phyloP scores from a whole-genome alignment of 352 stramenopile species.

The Globisporangium yorkense region DNA sequence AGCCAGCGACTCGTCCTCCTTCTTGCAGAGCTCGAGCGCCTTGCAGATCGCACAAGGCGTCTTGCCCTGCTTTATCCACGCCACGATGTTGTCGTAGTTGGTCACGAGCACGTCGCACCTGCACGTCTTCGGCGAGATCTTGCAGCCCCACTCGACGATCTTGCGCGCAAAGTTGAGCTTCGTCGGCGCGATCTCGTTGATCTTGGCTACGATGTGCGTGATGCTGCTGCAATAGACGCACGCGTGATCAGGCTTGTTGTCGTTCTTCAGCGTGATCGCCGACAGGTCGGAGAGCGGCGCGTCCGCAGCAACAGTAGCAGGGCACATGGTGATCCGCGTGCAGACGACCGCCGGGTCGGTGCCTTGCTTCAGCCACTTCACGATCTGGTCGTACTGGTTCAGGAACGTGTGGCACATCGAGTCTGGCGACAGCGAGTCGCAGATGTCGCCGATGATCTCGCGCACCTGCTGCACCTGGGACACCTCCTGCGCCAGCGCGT shows the following conservation, averaged over 20 bases:
- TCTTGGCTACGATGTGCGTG: slow-evolving; percentile 2
- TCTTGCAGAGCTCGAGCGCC: slow-evolving; percentile 48
- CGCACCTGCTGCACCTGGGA: slow-evolving; percentile 60
- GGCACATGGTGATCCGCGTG: slow-evolving; percentile 53
- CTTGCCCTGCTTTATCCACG: slow-evolving; percentile 45
- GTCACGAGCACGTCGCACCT: slow-evolving; percentile 12
- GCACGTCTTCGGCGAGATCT: slow-evolving; percentile 7
- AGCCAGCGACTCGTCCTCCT: not conserved
- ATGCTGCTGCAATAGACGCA: slow-evolving; percentile 11
- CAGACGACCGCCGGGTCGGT: slow-evolving; percentile 62
- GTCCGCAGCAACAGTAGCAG: slow-evolving; percentile 2
- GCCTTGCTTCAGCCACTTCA: slow-evolving; percentile 69
- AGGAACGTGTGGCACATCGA: slow-evolving; percentile 80
- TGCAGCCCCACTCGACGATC: slow-evolving; percentile 11
- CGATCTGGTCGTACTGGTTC: slow-evolving; percentile 69
- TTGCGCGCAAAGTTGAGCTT: slow-evolving; percentile 4
- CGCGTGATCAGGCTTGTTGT: not conserved
- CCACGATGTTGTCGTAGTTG: slow-evolving; percentile 15
- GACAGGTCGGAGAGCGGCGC: not conserved
- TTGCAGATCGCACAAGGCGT: slow-evolving; percentile 57
- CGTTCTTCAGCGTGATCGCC: not conserved
- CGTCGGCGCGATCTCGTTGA: slow-evolving; percentile 8
- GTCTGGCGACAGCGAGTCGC: slow-evolving; percentile 55
- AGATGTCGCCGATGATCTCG: slow-evolving; percentile 72
- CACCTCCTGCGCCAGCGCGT: slow-evolving; percentile 50